Base-by-base conservation (phyloP, 2,329 filamentous ascomycete species). In the Xylariaceae sp. region DNA sequence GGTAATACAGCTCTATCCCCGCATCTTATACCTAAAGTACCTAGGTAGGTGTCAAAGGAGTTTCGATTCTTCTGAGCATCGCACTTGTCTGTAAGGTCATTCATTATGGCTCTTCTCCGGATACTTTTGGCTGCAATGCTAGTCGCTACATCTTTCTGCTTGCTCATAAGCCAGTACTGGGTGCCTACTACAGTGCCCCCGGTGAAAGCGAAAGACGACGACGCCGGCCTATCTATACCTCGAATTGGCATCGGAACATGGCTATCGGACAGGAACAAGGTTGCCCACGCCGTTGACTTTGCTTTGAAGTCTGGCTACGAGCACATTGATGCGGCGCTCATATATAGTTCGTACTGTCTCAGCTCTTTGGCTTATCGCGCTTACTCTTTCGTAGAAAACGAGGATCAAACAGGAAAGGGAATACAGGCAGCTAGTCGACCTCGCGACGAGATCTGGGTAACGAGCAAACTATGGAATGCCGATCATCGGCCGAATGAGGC, bases 401-500 rank as follows among this genome's bases (percentile, higher is more conserved):
- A 80, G 32, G 75, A 76, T 15, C 63, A 76, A 49, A 68, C 77
- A 19, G 69, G 70, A 7, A 68, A 71, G 6, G 69, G 66, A 0
- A 83, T 84, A 47, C 68, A 73, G 11, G 63, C 71, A 1, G 62
- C 73, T 1, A 62, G 64, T 22, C 75, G 78, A 50, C 63, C 82
- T 39, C 75, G 75, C 53, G 71, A 82, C 50, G 80, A 75, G 58
- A 76, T 83, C 45, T 66, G 72, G 49, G 72, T 79, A 47, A 77
- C 75, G 14, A 71, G 75, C 6, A 64, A 73, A 36, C 45, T 66
- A 22, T 66, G 62, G 63, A 66, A 66, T 39, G 52, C 58, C 12
- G 49, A 66, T 32, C 66, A 68, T 45, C 59, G 65, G 0, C 57
- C 58, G 1, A 47, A 44, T 7, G 54, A 65, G 42, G 76, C 77